Conservation (phyloP, 805 yeast species). For the Candida awuae region DNA sequence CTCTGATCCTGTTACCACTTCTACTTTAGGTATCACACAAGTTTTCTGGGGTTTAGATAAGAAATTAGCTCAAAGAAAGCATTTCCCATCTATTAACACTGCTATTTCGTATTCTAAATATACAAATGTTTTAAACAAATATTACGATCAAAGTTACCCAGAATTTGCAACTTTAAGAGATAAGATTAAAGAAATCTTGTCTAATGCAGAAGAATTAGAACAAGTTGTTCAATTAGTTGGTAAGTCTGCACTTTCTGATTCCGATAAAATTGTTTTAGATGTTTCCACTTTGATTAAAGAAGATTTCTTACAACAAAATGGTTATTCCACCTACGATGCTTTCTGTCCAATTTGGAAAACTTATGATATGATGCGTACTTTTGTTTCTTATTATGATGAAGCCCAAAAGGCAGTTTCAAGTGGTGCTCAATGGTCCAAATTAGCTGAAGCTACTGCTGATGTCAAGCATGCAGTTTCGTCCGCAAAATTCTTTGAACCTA, state of each 20-base stretch:
- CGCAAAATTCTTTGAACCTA: slow-evolving; percentile 93
- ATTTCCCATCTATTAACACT: slow-evolving; percentile 98
- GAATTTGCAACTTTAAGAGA: slow-evolving; percentile 88
- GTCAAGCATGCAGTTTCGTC: slow-evolving; percentile 91
- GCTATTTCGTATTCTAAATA: slow-evolving; percentile 95
- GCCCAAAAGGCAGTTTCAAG: slow-evolving; percentile 94
- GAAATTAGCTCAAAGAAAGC: slow-evolving; percentile 98
- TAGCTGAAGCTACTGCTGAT: slow-evolving; percentile 81
- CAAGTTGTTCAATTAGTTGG: slow-evolving; percentile 99
- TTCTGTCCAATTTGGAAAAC: slow-evolving; percentile 99
- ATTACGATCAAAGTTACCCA: slow-evolving; percentile 78
- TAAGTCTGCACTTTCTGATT: slow-evolving; percentile 92
- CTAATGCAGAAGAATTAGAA: slow-evolving; percentile 97
- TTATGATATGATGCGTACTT: slow-evolving; percentile 94
- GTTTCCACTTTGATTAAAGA: slow-evolving; percentile 88
- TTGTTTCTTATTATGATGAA: slow-evolving; percentile 86
- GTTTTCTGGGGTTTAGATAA: slow-evolving; percentile 99
- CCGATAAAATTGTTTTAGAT: slow-evolving; percentile 94
- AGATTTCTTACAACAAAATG: slow-evolving; percentile 98
- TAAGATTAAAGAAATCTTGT: slow-evolving; percentile 85
- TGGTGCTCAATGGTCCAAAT: slow-evolving; percentile 92
- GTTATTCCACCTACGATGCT: slow-evolving; percentile 96
- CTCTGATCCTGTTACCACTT: slow-evolving; percentile 98
- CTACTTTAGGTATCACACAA: slow-evolving; percentile 99
- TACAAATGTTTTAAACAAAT: slow-evolving; percentile 77